Evolutionary conservation across 2,329 filamentous ascomycete genomes (phyloP).

Genomic region (Teratosphaeria nubilosa): DNA sequence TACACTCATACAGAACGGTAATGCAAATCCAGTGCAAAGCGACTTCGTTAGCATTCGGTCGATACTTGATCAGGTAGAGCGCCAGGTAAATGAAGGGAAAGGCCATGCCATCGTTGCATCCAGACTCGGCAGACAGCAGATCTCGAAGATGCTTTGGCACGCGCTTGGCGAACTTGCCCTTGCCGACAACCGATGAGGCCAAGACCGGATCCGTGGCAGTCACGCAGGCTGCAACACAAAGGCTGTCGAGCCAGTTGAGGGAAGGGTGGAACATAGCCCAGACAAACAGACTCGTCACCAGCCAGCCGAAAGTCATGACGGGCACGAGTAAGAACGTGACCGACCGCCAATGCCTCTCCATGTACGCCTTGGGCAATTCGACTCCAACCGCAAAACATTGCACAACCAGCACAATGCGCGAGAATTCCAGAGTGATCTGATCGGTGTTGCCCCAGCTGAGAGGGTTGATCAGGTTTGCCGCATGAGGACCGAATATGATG

Average conservation of each 20-base stretch:
- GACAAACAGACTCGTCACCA: slow-evolving; percentile 83
- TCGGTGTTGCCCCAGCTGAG: slow-evolving; percentile 70
- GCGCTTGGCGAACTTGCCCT: slow-evolving; percentile 95
- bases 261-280: slow-evolving; percentile 74
- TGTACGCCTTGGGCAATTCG: slow-evolving; percentile 85
- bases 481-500: slow-evolving; percentile 80
- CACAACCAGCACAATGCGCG: slow-evolving; percentile 78
- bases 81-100: slow-evolving; percentile 95
- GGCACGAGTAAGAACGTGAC: slow-evolving; percentile 80
- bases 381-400: slow-evolving; percentile 89
- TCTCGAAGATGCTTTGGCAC: slow-evolving; percentile 97
- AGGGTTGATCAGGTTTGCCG: slow-evolving; percentile 69
- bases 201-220: slow-evolving; percentile 95
- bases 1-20: slow-evolving; percentile 88
- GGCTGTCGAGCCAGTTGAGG: slow-evolving; percentile 79
- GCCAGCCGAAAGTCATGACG: slow-evolving; percentile 96
- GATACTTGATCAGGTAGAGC: slow-evolving; percentile 78
- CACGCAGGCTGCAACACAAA: slow-evolving; percentile 82
- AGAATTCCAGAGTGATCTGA: slow-evolving; percentile 80
- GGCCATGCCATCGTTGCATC: slow-evolving; percentile 99
- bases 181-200: slow-evolving; percentile 94
- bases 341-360: slow-evolving; percentile 95
- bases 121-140: slow-evolving; percentile 87
- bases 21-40: slow-evolving; percentile 80
- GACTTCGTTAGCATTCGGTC: slow-evolving; percentile 57